Evolutionary conservation across 257 asterid species (phyloP), one percentile per base, ranked within the genome.

Genomic region (Parsonsia alboflavescens): DNA sequence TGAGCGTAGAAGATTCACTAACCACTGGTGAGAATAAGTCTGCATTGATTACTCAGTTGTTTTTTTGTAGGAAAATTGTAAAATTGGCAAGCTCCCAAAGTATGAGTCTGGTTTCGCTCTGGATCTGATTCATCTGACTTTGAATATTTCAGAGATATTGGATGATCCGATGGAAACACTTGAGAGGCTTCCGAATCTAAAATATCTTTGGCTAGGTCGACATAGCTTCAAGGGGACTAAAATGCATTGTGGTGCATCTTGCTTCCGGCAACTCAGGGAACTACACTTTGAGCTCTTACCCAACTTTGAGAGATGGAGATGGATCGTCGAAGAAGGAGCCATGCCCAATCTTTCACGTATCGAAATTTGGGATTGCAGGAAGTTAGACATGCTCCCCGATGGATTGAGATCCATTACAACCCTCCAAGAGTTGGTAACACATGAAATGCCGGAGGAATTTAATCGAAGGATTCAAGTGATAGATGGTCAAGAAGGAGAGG

Each of bases 81-180:
- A n/a, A n/a, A n/a, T n/a, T n/a, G n/a, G n/a, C n/a, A 49, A 19
- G n/a, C n/a, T n/a, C n/a, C n/a, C n/a, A n/a, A n/a, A n/a, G n/a
- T n/a, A n/a, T n/a, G n/a, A n/a, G n/a, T n/a, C n/a, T n/a, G n/a
- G n/a, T n/a, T n/a, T n/a, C n/a, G n/a, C n/a, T n/a, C n/a, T n/a
- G n/a, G n/a, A 30, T 44, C 77, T 74, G 2, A 3, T 42, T 9
- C 1, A 6, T 16, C 28, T 62, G 7, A 1, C 0, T 0, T 28
- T 62, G 0, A 0, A 9, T 1, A 21, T 41, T 21, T 66, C 73
- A 26, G 13, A 28, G 24, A 13, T 80, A 3, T 41, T 15, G 16
- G 78, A 72, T 19, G 82, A 78, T 26, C 73, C 82, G 0, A 78
- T 82, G 78, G n/a, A 5, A 66, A 68, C 45, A n/a, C n/a, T n/a